phyloP scores from a whole-genome alignment of 495 filamentous ascomycete species.

The Podospora comata region DNA sequence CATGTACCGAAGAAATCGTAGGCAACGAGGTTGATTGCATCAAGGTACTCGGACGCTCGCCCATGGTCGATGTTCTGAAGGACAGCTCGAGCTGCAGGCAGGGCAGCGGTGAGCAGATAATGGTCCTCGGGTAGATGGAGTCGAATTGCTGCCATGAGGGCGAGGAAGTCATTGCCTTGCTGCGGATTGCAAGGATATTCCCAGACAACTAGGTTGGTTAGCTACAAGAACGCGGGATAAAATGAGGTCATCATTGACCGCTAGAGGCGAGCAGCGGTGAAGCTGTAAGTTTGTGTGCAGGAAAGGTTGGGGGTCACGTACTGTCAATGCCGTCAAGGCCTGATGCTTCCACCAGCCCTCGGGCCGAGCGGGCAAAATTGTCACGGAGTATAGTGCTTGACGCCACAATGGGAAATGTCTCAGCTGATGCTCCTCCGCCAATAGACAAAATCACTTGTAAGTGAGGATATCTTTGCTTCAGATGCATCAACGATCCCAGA shows the following conservation, averaged over 20 bases:
- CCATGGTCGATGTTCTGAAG: constrained; percentile 73
- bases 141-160: constrained; percentile 66
- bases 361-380: constrained; percentile 70
- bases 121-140: constrained; percentile 66
- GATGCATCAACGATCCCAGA: constrained; percentile 67
- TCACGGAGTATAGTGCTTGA: constrained; percentile 57
- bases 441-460: constrained; percentile 82
- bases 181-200: constrained; percentile 70
- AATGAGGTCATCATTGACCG: background rate
- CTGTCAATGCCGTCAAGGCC: constrained; percentile 85
- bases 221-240: constrained; percentile 1
- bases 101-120: constrained; percentile 74
- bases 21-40: constrained; percentile 78
- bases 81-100: constrained; percentile 74
- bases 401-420: constrained; percentile 74
- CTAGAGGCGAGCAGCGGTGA: constrained; percentile 9
- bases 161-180: constrained; percentile 71
- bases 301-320: constrained; percentile 39
- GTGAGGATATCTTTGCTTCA: constrained; percentile 73
- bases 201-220: constrained; percentile 70
- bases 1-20: constrained; percentile 88
- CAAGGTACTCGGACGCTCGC: constrained; percentile 62
- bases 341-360: constrained; percentile 67
- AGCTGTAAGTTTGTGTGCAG: constrained; percentile 2
- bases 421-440: constrained; percentile 75